Conservation (phyloP, 805 yeast genomes). For the Nakazawaea holstii region DNA sequence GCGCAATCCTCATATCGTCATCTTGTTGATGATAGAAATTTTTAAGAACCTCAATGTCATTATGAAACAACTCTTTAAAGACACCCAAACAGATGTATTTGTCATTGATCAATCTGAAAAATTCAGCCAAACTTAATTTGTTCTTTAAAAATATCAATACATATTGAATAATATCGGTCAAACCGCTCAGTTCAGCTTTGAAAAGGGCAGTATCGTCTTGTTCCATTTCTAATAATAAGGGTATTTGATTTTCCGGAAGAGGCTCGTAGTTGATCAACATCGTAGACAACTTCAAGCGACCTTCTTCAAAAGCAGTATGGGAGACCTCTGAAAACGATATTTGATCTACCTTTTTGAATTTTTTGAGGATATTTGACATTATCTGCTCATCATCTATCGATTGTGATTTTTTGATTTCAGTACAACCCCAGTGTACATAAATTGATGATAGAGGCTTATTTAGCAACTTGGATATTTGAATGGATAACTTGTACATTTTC, state of each 20-base stretch:
- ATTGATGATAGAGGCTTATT: slow-evolving; percentile 44
- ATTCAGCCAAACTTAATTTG: slow-evolving; percentile 56
- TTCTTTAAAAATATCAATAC: slow-evolving; percentile 51
- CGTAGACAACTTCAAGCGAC: slow-evolving; percentile 65
- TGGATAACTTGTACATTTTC: slow-evolving; percentile 54
- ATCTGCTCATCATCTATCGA: slow-evolving; percentile 56
- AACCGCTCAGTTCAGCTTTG: slow-evolving; percentile 58
- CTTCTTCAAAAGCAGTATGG: slow-evolving; percentile 71
- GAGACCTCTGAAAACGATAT: slow-evolving; percentile 59
- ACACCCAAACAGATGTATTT: slow-evolving; percentile 34
- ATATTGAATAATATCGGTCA: slow-evolving; percentile 53
- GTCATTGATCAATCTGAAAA: slow-evolving; percentile 59
- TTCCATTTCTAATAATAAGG: slow-evolving; percentile 62
- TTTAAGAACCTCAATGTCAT: slow-evolving; percentile 33
- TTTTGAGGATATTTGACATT: slow-evolving; percentile 40
- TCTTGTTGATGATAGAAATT: slow-evolving; percentile 67
- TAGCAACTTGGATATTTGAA: slow-evolving; percentile 52
- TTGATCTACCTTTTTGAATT: slow-evolving; percentile 31
- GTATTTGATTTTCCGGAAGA: slow-evolving; percentile 52
- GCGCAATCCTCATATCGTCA: slow-evolving; percentile 39
- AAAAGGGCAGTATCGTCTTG: slow-evolving; percentile 64
- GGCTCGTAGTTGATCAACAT: slow-evolving; percentile 67
- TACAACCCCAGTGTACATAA: slow-evolving; percentile 76
- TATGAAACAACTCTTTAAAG: slow-evolving; percentile 27
- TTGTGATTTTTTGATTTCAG: slow-evolving; percentile 52